Percentiles rank a stretch among this genome's conserved stretches.
These are phyloP conservation scores for Neospora caninum DNA, from an alignment of 169 alveolate species.

Conservation along the genomic window DNA sequence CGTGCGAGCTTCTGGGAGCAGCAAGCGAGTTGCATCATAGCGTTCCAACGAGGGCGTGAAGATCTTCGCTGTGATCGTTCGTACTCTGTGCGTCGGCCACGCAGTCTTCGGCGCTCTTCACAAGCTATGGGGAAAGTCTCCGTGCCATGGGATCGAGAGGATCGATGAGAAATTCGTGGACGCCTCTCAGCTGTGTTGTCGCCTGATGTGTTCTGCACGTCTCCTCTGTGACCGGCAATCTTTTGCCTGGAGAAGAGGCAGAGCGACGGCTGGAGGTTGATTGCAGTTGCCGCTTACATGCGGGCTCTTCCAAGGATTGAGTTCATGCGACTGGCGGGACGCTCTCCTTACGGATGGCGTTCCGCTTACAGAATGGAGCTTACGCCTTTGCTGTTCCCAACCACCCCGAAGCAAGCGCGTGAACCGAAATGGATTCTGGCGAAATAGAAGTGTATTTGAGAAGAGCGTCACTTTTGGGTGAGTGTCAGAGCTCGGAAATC, in stretches of 20 bases:
- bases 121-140: slow-evolving; percentile 66
- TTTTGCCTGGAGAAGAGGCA: not conserved
- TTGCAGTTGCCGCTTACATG: slow-evolving; percentile 38
- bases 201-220: not conserved
- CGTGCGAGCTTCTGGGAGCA: slow-evolving; percentile 19
- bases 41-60: slow-evolving; percentile 26
- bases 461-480: not conserved
- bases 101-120: not conserved
- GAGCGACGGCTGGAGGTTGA: slow-evolving; percentile 36
- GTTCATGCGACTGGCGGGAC: slow-evolving; percentile 49
- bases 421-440: not conserved
- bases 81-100: not conserved
- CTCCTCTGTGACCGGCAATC: slow-evolving; percentile 45
- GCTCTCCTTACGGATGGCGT: not conserved
- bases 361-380: slow-evolving; percentile 59
- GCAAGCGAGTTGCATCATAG: slow-evolving; percentile 45
- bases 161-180: slow-evolving; percentile 19
- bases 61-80: not conserved
- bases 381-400: slow-evolving; percentile 52
- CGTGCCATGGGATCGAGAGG: slow-evolving; percentile 62
- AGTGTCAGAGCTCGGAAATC: slow-evolving; percentile 42
- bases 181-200: slow-evolving; percentile 18
- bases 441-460: not conserved
- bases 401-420: not conserved
- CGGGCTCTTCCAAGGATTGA: slow-evolving; percentile 44